Evolutionary conservation across 352 stramenopile genomes (phyloP).

Genomic region (Peronospora tabacina): DNA sequence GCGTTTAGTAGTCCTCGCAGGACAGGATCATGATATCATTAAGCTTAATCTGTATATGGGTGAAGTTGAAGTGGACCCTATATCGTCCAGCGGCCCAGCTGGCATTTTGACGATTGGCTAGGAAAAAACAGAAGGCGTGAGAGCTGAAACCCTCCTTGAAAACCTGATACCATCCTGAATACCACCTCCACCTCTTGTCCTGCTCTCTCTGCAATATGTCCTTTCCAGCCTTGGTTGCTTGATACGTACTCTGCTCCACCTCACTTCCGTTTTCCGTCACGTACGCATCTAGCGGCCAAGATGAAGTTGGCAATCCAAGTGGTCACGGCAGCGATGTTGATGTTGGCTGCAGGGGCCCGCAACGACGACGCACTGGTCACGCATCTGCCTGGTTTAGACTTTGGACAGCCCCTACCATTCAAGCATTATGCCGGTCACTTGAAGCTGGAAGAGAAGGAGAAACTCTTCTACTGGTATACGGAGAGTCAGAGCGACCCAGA

Average conservation of each 20-base stretch:
- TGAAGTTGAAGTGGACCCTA: conserved; percentile 21
- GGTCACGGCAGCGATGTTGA: conserved; percentile 20
- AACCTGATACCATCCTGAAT: neutral
- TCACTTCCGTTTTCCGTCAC: conserved; percentile 22
- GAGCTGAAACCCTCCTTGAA: neutral
- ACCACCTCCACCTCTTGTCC: conserved; percentile 9
- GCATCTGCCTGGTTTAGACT: conserved; percentile 38
- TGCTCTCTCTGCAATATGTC: conserved; percentile 2
- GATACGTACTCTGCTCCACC: neutral
- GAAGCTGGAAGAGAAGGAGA: conserved; percentile 41
- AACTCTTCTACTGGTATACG: conserved; percentile 81
- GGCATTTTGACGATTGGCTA: too few relatives aligned
- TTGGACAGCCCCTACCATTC: conserved; percentile 32
- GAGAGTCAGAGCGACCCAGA: conserved; percentile 50
- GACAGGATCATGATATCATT: conserved; percentile 24
- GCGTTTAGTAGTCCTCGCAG: conserved; percentile 12
- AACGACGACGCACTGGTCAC: conserved; percentile 50
- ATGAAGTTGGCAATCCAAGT: conserved; percentile 37
- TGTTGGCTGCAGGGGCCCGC: conserved; percentile 5
- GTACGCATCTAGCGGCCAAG: conserved; percentile 21
- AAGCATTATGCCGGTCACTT: conserved; percentile 67
- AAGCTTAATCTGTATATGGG: conserved; percentile 38
- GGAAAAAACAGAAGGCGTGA: neutral
- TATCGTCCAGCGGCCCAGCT: neutral
- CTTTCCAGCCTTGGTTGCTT: neutral